phyloP scores from a whole-genome alignment of 352 stramenopile species.

The Phytophthora multivora region DNA sequence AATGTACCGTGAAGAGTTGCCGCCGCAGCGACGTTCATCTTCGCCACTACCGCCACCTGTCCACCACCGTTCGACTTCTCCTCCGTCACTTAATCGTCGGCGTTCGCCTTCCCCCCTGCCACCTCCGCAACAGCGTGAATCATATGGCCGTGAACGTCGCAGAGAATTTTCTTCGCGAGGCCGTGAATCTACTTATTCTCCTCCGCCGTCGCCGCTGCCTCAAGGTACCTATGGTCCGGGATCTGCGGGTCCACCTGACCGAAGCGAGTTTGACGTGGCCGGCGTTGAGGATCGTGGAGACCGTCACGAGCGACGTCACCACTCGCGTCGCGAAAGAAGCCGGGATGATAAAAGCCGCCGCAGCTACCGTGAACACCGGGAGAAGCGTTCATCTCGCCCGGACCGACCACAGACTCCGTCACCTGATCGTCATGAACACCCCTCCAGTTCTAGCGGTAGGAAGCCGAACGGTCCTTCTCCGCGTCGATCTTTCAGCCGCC shows the following conservation, averaged over 20 bases:
- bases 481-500: constrained; percentile 34
- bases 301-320: constrained; percentile 35
- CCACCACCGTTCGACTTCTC: constrained; percentile 28
- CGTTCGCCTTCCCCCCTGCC: constrained; percentile 25
- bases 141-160: constrained; percentile 24
- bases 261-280: constrained; percentile 20
- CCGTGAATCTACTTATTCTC: constrained; percentile 30
- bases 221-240: constrained; percentile 13
- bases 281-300: constrained; percentile 11
- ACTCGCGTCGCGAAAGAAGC: constrained; percentile 29
- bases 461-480: constrained; percentile 36
- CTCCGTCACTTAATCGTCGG: constrained; percentile 9
- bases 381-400: constrained; percentile 35
- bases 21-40: constrained; percentile 13
- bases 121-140: constrained; percentile 24
- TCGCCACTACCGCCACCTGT: constrained; percentile 16
- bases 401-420: constrained; percentile 48
- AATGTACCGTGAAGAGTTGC: constrained; percentile 23
- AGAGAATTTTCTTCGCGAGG: constrained; percentile 25
- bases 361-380: constrained; percentile 32
- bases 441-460: constrained; percentile 31
- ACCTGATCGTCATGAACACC: constrained; percentile 33
- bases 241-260: constrained; percentile 12
- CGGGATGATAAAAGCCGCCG: constrained; percentile 44
- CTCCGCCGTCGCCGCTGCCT: constrained; percentile 33